phyloP scores from a whole-genome alignment of 495 filamentous ascomycete species.

The Friedmanniomyces simplex region DNA sequence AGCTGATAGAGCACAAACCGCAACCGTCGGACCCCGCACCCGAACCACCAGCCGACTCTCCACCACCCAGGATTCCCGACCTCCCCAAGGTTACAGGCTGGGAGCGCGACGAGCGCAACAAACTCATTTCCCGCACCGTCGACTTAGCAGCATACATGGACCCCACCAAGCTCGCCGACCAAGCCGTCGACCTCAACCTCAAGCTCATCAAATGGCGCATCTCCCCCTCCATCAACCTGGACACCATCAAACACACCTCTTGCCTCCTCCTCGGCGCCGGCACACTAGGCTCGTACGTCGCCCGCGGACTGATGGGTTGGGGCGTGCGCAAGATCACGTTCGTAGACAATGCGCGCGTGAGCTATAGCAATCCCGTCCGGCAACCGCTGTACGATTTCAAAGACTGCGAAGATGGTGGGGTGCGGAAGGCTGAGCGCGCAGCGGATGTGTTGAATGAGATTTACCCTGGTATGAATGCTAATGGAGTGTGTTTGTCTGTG shows the following conservation, averaged over 20 bases:
- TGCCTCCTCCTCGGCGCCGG: slow-evolving; percentile 92
- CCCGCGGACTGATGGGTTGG: slow-evolving; percentile 86
- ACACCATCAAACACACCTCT: slow-evolving; percentile 78
- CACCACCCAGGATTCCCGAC: slow-evolving; percentile 28
- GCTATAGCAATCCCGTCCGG: slow-evolving; percentile 94
- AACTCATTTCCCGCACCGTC: slow-evolving; percentile 61
- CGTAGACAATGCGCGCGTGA: slow-evolving; percentile 86
- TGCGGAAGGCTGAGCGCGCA: slow-evolving; percentile 70
- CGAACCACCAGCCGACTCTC: slow-evolving; percentile 1
- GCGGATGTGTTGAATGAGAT: slow-evolving; percentile 75
- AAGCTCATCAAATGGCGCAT: slow-evolving; percentile 99
- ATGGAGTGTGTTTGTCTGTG: slow-evolving; percentile 69
- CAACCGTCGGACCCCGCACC: slow-evolving; percentile 20
- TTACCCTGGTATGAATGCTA: slow-evolving; percentile 77
- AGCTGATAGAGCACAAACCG: slow-evolving; percentile 13
- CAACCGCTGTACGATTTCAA: slow-evolving; percentile 85
- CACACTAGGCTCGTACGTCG: slow-evolving; percentile 87
- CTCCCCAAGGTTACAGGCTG: slow-evolving; percentile 90
- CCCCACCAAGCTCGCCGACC: slow-evolving; percentile 72
- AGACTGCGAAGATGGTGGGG: slow-evolving; percentile 79
- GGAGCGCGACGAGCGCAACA: slow-evolving; percentile 72
- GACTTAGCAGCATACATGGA: slow-evolving; percentile 87
- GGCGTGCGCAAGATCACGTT: slow-evolving; percentile 95
- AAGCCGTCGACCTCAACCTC: slow-evolving; percentile 93
- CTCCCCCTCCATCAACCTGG: slow-evolving; percentile 75